Evolutionary conservation across 176 grass and related monocot genomes (phyloP).

Genomic region (Raddia distichophylla): DNA sequence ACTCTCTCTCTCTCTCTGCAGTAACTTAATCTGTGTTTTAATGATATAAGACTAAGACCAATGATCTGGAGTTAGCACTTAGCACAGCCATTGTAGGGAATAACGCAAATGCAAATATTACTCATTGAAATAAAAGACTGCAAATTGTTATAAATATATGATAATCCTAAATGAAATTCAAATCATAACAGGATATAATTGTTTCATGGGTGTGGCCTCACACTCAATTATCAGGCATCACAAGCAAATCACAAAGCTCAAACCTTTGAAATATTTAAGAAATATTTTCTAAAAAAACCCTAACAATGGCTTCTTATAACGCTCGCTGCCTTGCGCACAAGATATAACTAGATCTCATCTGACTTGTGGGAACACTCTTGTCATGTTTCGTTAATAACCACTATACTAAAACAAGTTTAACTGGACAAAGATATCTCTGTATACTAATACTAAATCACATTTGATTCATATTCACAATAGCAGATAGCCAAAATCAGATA

Average conservation of each 20-base stretch:
- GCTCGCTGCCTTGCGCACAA: background rate
- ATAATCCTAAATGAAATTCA: constrained; percentile 3
- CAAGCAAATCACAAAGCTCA: constrained; percentile 24
- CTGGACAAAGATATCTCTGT: background rate
- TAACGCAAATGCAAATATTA: background rate
- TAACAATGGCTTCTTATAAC: background rate
- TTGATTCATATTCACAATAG: constrained; percentile 1
- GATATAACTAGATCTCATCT: background rate
- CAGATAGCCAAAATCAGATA: constrained; percentile 16
- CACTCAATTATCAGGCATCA: constrained; percentile 11
- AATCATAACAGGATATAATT: background rate
- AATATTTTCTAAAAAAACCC: background rate
- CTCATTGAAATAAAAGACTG: background rate
- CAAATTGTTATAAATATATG: background rate
- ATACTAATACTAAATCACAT: constrained; percentile 6
- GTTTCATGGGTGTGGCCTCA: background rate
- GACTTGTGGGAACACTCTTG: background rate
- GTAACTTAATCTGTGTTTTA: constrained; percentile 72
- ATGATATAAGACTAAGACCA: constrained; percentile 44
- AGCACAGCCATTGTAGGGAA: background rate
- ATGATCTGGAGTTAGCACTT: constrained; percentile 4
- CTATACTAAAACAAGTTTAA: background rate
- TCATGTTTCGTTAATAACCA: background rate
- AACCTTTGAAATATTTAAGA: background rate
- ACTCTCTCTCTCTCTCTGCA: constrained; percentile 96